These are phyloP conservation scores for Debaryomyces maramus DNA, from an alignment of 805 yeast species.

Conservation along the genomic window DNA sequence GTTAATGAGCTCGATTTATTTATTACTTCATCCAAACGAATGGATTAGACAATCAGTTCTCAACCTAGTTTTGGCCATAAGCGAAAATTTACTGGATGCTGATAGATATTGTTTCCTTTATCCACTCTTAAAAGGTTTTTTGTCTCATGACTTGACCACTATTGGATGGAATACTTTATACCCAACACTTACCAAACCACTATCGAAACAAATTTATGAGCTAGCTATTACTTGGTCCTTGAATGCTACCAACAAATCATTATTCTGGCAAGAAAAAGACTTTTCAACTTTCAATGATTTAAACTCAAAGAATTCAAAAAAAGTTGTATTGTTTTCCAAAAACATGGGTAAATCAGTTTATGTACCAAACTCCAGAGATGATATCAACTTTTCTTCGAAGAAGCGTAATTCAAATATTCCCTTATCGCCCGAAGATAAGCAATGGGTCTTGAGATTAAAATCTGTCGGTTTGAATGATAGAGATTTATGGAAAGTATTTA, in stretches of 20 bases:
- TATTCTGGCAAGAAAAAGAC: conserved; percentile 70
- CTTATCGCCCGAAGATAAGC: conserved; percentile 62
- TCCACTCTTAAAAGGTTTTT: conserved; percentile 74
- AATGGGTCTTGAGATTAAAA: conserved; percentile 70
- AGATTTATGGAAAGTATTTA: conserved; percentile 82
- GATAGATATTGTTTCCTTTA: conserved; percentile 81
- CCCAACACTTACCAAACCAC: conserved; percentile 65
- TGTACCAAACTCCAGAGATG: conserved; percentile 19
- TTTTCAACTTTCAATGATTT: conserved; percentile 16
- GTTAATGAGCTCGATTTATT: conserved; percentile 41
- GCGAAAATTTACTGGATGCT: conserved; percentile 64
- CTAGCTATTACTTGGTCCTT: conserved; percentile 70
- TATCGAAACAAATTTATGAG: conserved; percentile 64
- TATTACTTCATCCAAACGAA: conserved; percentile 81
- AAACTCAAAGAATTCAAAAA: conserved; percentile 15
- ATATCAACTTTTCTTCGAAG: conserved; percentile 4
- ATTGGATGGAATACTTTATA: conserved; percentile 66
- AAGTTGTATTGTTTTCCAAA: conserved; percentile 29
- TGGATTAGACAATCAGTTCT: conserved; percentile 76
- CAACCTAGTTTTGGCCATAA: conserved; percentile 59
- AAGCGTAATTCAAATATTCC: conserved; percentile 17
- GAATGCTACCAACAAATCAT: conserved; percentile 55
- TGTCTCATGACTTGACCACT: conserved; percentile 73
- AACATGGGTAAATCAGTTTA: conserved; percentile 39
- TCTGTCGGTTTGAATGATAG: conserved; percentile 70